Evolutionary conservation across 2,329 filamentous ascomycete species (phyloP).

Genomic region (Grosmannia penicillata): DNA sequence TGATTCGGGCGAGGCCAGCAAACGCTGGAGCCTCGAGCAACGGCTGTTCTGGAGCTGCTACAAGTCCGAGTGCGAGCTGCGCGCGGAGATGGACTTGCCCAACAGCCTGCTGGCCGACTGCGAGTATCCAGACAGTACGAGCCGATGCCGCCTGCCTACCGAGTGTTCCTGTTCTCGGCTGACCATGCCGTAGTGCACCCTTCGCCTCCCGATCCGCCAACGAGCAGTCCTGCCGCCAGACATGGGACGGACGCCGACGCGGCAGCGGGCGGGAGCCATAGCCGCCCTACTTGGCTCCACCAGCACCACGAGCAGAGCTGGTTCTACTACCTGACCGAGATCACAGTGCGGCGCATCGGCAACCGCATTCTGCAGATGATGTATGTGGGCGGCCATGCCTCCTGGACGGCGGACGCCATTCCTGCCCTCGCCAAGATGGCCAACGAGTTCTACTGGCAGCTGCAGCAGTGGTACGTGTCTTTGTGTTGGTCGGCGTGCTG

Average conservation of each 20-base stretch:
- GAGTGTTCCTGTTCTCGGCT: no score
- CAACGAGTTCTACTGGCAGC: neutral
- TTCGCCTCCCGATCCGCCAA: no score
- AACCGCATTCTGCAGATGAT: constrained; percentile 3
- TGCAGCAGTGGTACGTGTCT: neutral
- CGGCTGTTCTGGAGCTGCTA: constrained; percentile 2
- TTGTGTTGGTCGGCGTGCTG: no score
- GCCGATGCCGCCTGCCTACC: neutral
- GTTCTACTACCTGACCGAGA: constrained; percentile 2
- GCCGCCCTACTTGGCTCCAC: no score
- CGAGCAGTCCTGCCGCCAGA: no score
- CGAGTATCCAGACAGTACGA: constrained; percentile 1
- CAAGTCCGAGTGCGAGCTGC: constrained; percentile 3
- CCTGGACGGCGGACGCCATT: constrained; percentile 1
- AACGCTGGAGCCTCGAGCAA: no score
- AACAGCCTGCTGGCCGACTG: neutral
- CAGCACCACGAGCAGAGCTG: constrained; percentile 1
- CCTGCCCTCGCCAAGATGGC: neutral
- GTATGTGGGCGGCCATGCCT: neutral
- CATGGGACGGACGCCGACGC: no score
- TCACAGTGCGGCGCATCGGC: constrained; percentile 1
- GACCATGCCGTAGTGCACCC: no score
- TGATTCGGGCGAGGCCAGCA: no score
- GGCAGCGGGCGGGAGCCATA: no score
- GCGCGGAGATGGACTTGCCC: constrained; percentile 1